phyloP scores from a whole-genome alignment of 306 rosid genomes.

The Cucurbita pepo region DNA sequence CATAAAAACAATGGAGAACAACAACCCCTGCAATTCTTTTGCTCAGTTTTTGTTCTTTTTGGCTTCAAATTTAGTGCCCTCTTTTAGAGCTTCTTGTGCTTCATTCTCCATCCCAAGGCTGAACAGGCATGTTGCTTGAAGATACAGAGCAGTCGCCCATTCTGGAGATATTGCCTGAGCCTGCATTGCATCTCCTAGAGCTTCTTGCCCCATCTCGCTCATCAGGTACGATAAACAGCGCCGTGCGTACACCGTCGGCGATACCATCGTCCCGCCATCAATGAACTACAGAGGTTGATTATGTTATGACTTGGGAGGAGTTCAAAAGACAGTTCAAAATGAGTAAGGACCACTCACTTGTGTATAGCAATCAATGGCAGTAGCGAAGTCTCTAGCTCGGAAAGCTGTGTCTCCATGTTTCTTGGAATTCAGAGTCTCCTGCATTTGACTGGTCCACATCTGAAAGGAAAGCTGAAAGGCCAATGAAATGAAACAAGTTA shows the following conservation, averaged over 20 bases:
- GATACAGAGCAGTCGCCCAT: conserved; percentile 85
- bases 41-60: conserved; percentile 39
- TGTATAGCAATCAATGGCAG: conserved; percentile 73
- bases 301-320: neutral
- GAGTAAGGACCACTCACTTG: conserved; percentile 37
- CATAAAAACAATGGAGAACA: neutral
- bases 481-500: neutral
- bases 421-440: conserved; percentile 78
- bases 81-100: conserved; percentile 84
- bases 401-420: conserved; percentile 89
- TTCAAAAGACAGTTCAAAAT: neutral
- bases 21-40: conserved; percentile 26
- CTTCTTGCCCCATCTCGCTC: conserved; percentile 65
- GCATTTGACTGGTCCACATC: conserved; percentile 93
- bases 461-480: conserved; percentile 87
- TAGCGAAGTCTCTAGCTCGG: conserved; percentile 56
- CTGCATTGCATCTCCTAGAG: conserved; percentile 88
- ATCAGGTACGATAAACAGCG: conserved; percentile 76
- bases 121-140: conserved; percentile 85
- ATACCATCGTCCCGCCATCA: conserved; percentile 89
- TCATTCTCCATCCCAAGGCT: conserved; percentile 82
- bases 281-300: conserved; percentile 42
- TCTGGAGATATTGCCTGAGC: conserved; percentile 86
- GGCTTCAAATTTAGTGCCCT: conserved; percentile 75
- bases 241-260: conserved; percentile 85